phyloP scores from a whole-genome alignment of 371 early-diverging fungal genomes.

The Mortierella sp. region DNA sequence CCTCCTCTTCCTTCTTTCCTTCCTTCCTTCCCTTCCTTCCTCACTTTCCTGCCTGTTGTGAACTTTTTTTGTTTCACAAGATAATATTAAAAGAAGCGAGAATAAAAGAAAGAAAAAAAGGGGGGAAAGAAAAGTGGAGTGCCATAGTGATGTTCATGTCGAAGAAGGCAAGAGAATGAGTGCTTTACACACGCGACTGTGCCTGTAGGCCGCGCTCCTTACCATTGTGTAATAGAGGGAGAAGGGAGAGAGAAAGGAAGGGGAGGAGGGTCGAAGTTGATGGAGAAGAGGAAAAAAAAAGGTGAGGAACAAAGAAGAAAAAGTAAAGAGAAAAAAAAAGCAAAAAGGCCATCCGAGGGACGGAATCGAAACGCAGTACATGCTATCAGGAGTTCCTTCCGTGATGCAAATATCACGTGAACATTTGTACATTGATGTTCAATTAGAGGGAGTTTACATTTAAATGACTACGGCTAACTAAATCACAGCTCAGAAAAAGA shows the following conservation, averaged over 20 bases:
- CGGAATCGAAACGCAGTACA: conserved; percentile 37
- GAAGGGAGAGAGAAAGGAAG: conserved; percentile 14
- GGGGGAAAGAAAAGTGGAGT: neutral
- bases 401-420: conserved; percentile 1
- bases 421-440: neutral
- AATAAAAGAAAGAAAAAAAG: neutral
- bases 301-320: neutral
- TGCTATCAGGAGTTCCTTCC: neutral
- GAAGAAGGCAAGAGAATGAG: neutral
- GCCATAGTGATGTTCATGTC: conserved; percentile 8
- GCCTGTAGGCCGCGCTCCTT: conserved; percentile 1
- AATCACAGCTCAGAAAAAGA: conserved; percentile 66
- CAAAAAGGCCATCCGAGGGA: conserved; percentile 14
- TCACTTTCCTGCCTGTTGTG: neutral
- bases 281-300: conserved; percentile 9
- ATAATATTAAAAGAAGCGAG: neutral
- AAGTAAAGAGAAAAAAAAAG: conserved; percentile 8
- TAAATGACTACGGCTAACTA: too few relatives aligned
- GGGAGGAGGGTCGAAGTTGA: neutral
- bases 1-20: too few relatives aligned
- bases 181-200: neutral
- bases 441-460: too few relatives aligned
- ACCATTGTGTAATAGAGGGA: conserved; percentile 7
- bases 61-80: conserved; percentile 16
- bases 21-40: neutral